Evolutionary conservation across 768 basidiomycete species (phyloP).

Genomic region (Sarcomyxa edulis): DNA sequence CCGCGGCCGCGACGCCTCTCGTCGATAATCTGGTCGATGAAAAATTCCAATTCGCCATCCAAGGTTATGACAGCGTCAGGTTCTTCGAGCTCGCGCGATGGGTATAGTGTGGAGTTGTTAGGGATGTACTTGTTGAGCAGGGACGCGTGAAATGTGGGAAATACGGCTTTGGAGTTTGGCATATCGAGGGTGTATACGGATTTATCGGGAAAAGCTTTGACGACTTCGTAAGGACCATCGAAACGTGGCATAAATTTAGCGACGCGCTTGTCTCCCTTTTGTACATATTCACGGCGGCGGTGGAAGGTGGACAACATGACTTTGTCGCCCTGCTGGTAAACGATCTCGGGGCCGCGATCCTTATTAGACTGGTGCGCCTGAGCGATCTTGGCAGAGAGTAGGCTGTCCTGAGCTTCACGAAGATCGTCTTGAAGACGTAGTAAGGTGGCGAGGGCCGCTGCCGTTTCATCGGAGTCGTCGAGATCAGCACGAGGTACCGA

Average conservation of each 20-base stretch:
- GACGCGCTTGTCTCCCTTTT: too few species aligned
- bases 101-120: too few species aligned
- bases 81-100: too few species aligned
- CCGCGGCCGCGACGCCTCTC: conserved; percentile 1
- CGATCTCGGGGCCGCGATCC: neutral
- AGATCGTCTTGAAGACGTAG: conserved; percentile 8
- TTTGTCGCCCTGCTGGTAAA: neutral
- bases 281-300: too few species aligned
- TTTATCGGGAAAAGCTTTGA: conserved; percentile 5
- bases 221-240: too few species aligned
- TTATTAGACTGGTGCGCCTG: neutral
- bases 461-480: neutral
- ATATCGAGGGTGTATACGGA: conserved; percentile 15
- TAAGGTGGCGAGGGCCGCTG: neutral
- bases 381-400: conserved; percentile 16
- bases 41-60: neutral
- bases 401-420: conserved; percentile 17
- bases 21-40: conserved; percentile 5
- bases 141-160: conserved; percentile 22
- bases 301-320: neutral
- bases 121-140: too few species aligned
- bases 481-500: neutral
- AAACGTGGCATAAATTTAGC: too few species aligned
- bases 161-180: conserved; percentile 12
- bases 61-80: too few species aligned